A percentile compares a stretch with the other conserved stretches of the same genome.
These are phyloP conservation scores for Noccaea bulbosa DNA, from an alignment of 345 rosid genomes.

Conservation along the genomic window DNA sequence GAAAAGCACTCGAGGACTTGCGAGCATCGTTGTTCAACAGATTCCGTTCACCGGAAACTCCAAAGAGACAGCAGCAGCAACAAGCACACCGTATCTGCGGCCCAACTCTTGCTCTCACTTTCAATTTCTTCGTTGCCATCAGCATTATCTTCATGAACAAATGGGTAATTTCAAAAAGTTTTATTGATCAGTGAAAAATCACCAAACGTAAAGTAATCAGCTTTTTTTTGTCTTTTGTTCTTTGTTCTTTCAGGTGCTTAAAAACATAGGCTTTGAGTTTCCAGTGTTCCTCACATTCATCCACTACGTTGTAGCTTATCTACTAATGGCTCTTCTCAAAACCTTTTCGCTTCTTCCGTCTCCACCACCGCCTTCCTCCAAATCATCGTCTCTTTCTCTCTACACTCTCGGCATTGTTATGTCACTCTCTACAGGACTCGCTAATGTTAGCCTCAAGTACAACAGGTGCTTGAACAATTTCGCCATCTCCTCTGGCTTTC, in stretches of 20 bases:
- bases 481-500: not conserved
- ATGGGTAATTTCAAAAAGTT: constrained; percentile 54
- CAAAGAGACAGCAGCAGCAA: constrained; percentile 66
- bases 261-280: constrained; percentile 81
- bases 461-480: constrained; percentile 60
- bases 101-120: constrained; percentile 73
- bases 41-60: constrained; percentile 60
- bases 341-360: constrained; percentile 65
- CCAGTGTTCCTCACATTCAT: constrained; percentile 89
- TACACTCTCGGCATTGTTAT: constrained; percentile 84
- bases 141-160: constrained; percentile 85
- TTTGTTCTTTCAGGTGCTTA: constrained; percentile 66
- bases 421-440: constrained; percentile 95
- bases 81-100: constrained; percentile 50
- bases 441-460: constrained; percentile 96
- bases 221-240: not conserved
- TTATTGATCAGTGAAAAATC: constrained; percentile 2
- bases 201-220: constrained; percentile 17
- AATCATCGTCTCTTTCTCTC: constrained; percentile 59
- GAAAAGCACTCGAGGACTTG: constrained; percentile 77
- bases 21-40: constrained; percentile 68
- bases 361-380: constrained; percentile 69
- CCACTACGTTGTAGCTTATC: constrained; percentile 82
- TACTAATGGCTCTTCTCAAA: constrained; percentile 79
- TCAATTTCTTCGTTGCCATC: constrained; percentile 79